Conservation (phyloP, 1,139 yeast genomes). For the Geotrichum macrosporum region DNA sequence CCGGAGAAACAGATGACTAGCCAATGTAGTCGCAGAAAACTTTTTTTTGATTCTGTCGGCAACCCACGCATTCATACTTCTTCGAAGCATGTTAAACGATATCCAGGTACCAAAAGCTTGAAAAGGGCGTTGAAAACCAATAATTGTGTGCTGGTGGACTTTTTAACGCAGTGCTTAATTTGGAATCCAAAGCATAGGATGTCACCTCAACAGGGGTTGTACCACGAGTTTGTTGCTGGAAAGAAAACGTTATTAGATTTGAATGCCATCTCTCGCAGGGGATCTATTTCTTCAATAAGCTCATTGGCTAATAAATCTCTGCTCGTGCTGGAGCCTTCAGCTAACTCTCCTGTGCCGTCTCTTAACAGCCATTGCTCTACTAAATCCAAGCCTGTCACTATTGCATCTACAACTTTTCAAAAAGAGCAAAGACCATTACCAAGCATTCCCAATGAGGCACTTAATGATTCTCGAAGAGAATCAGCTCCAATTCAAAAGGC, state of each 20-base stretch:
- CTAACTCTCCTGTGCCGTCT: not conserved
- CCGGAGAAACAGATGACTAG: slow-evolving; percentile 47
- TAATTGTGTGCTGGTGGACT: slow-evolving; percentile 39
- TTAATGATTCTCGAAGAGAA: not conserved
- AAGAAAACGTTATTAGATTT: slow-evolving; percentile 12
- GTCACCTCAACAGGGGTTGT: slow-evolving; percentile 44
- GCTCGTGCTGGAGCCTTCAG: slow-evolving; percentile 55
- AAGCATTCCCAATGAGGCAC: slow-evolving; percentile 5
- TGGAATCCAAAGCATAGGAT: slow-evolving; percentile 56
- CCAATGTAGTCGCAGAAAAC: slow-evolving; percentile 37
- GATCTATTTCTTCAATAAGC: slow-evolving; percentile 70
- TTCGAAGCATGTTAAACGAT: slow-evolving; percentile 38
- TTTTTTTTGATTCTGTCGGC: slow-evolving; percentile 45
- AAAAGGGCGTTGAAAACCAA: slow-evolving; percentile 30
- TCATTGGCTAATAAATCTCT: slow-evolving; percentile 98
- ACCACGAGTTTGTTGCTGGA: slow-evolving; percentile 42
- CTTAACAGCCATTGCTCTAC: too few species aligned
- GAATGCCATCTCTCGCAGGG: not conserved
- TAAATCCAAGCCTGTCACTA: too few species aligned
- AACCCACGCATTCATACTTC: slow-evolving; percentile 37
- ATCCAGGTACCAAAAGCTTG: slow-evolving; percentile 33
- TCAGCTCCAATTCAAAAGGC: slow-evolving; percentile 6
- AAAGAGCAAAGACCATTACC: slow-evolving; percentile 18
- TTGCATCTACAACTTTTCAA: not conserved
- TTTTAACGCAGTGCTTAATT: slow-evolving; percentile 40